Base-by-base conservation (phyloP, 768 basidiomycete species). In the Tephrocybe sp. region DNA sequence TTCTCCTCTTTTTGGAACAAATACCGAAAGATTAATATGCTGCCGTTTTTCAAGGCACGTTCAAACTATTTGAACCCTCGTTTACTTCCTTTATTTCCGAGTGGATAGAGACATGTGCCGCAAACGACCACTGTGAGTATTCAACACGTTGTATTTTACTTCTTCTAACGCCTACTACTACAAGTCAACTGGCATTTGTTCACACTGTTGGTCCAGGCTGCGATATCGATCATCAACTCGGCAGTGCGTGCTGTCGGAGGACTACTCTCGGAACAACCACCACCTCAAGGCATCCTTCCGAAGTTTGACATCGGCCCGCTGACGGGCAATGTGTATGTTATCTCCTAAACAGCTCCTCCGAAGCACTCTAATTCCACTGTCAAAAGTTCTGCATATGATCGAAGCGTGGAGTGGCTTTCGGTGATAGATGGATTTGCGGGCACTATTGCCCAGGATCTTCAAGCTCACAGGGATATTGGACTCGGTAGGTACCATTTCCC, bases 171-270 rank as follows among this genome's bases (percentile, higher is more conserved):
- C n/a, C 27, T 37, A 15, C 31, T 30, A 7, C 5, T n/a, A 12
- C 29, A 42, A 86, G 84, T 82, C 56, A 69, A 82, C 51, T 86
- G 84, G 84, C 61, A 59, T 29, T 64, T 83, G 21, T 80, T 79
- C 50, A 69, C 65, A 25, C 68, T 69, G 44, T 53, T 82, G 8
- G 55, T 83, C 0, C 70, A 76, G 49, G 64, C 64, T 10, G 66
- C 68, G 4, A 56, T 77, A 13, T 57, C 50, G 0, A 55, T 82
- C 10, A 60, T 83, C 29, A 78, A 76, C 53, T 62, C 56, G 21
- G 60, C 72, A 22, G 56, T 68, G 38, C 47, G 56, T 37, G 56
- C 63, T 40, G 57, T 70, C 44, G 52, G 56, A 11, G 43, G 54
- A 10, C 56, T 79, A 4, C 47, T 74, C n/a, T 58, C 57, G 1